Conservation (phyloP, 164 flowering plant species). For the Liriodendron chinense region DNA sequence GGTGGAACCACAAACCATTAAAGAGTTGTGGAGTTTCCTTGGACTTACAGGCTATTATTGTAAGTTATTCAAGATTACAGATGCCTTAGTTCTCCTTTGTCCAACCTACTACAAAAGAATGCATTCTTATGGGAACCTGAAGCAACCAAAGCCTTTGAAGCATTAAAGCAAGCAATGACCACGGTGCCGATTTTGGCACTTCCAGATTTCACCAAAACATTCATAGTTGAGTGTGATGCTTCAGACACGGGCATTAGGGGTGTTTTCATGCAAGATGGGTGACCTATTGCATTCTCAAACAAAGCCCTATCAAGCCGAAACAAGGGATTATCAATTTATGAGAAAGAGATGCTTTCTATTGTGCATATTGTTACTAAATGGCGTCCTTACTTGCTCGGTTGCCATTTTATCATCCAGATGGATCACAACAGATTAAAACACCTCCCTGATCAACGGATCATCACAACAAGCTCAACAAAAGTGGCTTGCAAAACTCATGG, state of each 20-base stretch:
- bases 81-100: background rate
- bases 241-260: background rate
- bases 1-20: background rate
- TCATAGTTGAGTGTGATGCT: background rate
- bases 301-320: background rate
- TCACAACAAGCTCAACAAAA: background rate
- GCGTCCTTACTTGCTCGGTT: background rate
- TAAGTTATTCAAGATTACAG: background rate
- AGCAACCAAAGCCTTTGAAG: background rate
- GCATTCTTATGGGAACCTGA: background rate
- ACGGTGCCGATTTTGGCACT: background rate
- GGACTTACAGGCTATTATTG: conserved; percentile 1
- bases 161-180: background rate
- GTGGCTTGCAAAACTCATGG: conserved; percentile 5
- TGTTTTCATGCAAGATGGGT: background rate
- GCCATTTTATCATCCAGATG: background rate
- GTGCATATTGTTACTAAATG: background rate
- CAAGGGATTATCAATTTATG: background rate
- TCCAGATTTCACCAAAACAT: background rate
- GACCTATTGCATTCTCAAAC: background rate
- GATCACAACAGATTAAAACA: background rate
- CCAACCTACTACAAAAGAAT: background rate
- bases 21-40: background rate
- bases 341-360: background rate
- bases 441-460: background rate